Percentiles rank a stretch among this genome's conserved stretches.
Evolutionary conservation across 2,329 filamentous ascomycete species (phyloP).

Genomic region (Rhynchosporium secalis): DNA sequence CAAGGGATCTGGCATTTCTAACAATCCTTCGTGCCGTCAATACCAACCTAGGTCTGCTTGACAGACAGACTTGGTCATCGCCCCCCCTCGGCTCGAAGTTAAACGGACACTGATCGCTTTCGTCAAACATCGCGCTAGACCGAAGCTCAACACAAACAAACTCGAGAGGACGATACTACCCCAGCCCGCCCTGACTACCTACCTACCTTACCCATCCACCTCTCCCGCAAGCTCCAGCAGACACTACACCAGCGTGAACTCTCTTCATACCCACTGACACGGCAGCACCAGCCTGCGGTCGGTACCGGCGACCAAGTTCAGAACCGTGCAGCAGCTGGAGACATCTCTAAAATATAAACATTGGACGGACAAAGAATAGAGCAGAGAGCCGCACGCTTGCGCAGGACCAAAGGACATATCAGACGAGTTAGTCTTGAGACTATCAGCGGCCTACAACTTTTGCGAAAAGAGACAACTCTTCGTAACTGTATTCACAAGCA

Average conservation of each 20-base stretch:
- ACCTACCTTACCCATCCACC: background rate
- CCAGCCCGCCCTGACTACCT: background rate
- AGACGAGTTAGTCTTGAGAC: conserved; percentile 20
- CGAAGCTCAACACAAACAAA: conserved; percentile 21
- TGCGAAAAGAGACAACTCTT: conserved; percentile 12
- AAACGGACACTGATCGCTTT: conserved; percentile 15
- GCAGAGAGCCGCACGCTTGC: conserved; percentile 30
- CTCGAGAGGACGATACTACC: background rate
- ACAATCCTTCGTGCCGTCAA: background rate
- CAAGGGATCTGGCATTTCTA: conserved; percentile 3
- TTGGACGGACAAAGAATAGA: conserved; percentile 28
- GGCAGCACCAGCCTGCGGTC: conserved; percentile 13
- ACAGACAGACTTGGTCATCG: conserved; percentile 16
- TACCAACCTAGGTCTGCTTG: conserved; percentile 4
- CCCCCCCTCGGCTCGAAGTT: conserved; percentile 15
- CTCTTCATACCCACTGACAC: conserved; percentile 10
- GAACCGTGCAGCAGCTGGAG: conserved; percentile 21
- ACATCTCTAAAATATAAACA: conserved; percentile 28
- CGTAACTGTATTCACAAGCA: background rate
- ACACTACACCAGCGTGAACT: conserved; percentile 14
- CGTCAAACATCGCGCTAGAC: conserved; percentile 22
- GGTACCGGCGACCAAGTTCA: conserved; percentile 22
- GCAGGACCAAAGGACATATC: conserved; percentile 21
- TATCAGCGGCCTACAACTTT: conserved; percentile 14
- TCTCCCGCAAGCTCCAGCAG: too few relatives aligned